A percentile compares a stretch with the other conserved stretches of the same genome.
Evolutionary conservation across 2,329 filamentous ascomycete species (phyloP).

Genomic region (Penicillium sp.): DNA sequence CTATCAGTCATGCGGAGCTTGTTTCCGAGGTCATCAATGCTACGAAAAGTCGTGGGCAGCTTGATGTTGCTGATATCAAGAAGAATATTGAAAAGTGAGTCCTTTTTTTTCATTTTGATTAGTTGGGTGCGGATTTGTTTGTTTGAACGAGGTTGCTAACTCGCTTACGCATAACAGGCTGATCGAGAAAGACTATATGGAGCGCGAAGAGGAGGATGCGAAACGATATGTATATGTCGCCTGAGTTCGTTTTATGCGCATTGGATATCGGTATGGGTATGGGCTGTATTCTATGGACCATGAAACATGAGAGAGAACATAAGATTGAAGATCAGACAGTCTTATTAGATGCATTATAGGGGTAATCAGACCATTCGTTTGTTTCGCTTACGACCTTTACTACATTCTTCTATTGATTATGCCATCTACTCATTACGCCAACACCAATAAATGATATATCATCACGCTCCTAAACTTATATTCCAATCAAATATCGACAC

Average conservation of each 20-base stretch:
- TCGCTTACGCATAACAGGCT: slow-evolving; percentile 57
- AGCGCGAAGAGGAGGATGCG: slow-evolving; percentile 69
- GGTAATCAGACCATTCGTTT: background rate
- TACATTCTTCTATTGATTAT: background rate
- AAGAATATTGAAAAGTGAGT: slow-evolving; percentile 92
- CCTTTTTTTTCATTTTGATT: background rate
- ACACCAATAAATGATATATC: background rate
- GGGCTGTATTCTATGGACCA: background rate
- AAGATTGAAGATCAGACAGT: background rate
- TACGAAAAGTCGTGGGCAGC: slow-evolving; percentile 81
- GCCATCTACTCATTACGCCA: background rate
- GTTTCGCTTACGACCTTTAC: background rate
- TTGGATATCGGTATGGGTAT: background rate
- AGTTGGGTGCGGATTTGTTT: background rate
- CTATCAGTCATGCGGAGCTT: slow-evolving; percentile 81
- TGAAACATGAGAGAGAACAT: background rate
- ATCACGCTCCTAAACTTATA: background rate
- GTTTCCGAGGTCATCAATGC: slow-evolving; percentile 91
- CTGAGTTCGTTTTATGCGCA: slow-evolving; percentile 38
- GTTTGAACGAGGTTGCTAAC: slow-evolving; percentile 7
- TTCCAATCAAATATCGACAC: background rate
- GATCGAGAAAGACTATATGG: slow-evolving; percentile 93
- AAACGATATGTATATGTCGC: slow-evolving; percentile 70
- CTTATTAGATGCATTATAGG: background rate
- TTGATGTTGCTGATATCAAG: slow-evolving; percentile 90